These are phyloP conservation scores for Ascochyta rabiei DNA, from an alignment of 2,329 filamentous ascomycete species.

Conservation along the genomic window DNA sequence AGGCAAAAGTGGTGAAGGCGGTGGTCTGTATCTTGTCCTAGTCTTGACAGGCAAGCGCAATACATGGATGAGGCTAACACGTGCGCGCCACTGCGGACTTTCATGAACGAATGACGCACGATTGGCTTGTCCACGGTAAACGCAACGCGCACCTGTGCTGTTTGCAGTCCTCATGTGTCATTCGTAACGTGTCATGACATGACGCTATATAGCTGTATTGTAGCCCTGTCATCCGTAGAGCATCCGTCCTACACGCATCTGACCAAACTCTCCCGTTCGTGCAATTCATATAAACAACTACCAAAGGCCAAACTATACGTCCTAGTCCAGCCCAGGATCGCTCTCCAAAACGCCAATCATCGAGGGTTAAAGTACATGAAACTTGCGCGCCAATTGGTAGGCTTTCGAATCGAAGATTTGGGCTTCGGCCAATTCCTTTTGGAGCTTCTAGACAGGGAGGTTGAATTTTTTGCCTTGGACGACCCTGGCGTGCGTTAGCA, in stretches of 20 bases:
- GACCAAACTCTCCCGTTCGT: background rate
- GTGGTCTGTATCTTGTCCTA: constrained; percentile 7
- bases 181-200: background rate
- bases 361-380: constrained; percentile 18
- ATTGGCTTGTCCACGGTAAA: background rate
- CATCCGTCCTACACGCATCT: background rate
- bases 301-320: background rate
- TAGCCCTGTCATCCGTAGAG: background rate
- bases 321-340: background rate
- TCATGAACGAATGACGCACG: background rate
- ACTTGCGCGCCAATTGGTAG: constrained; percentile 5
- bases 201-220: constrained; percentile 1
- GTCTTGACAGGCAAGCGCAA: constrained; percentile 1
- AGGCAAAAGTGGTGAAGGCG: constrained; percentile 12
- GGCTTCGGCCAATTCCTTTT: background rate
- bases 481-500: constrained; percentile 48
- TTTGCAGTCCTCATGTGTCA: background rate
- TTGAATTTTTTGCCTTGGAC: constrained; percentile 62
- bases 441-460: constrained; percentile 53
- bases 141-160: background rate
- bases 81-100: constrained; percentile 8
- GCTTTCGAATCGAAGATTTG: constrained; percentile 4
- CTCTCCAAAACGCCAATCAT: constrained; percentile 13
- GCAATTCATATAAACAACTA: constrained; percentile 9
- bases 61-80: constrained; percentile 6